Base-by-base conservation (phyloP, 2,329 filamentous ascomycete species). In the Basipetospora chlamydospora region DNA sequence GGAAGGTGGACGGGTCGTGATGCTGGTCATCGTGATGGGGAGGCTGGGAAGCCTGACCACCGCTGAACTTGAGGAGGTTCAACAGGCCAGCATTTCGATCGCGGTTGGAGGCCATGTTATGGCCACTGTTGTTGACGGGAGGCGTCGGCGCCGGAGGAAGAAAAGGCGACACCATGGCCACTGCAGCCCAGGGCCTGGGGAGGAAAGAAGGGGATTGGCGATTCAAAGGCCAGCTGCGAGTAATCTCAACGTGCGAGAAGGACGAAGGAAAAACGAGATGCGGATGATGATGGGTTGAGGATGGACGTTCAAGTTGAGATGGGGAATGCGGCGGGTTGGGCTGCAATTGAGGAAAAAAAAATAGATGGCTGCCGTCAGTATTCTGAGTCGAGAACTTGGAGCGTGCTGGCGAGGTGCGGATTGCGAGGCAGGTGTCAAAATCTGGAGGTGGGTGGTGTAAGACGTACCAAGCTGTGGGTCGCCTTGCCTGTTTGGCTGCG, bases 51-150 rank as follows among this genome's bases (percentile, higher is more conserved):
- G 41, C 37, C 26, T 43, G 43, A 26, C 28, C 55, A 31, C 61
- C 58, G 43, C 64, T 72, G 47, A 73, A 75, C 60, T 77, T 77
- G 51, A 77, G 64, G 38, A 77, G 59, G 45, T 70, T 75, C 49
- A 77, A 57, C 46, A 77, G 50, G 44, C 67, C 71, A 39, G 64
- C 59, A 28, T 66, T 70, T 46, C 68, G 66, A 36, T 70, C 66
- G 28, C 52, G 50, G 38, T 54, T 55, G 35, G 56, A 53, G 4
- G 52, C 53, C 52, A 56, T 51, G 26, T 35, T 42, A 46, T 54
- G 52, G 46, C 51, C 52, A 43, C 38, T 43, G 26, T 46, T 55
- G 41, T 56, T 59, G 44, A 58, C 54, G 35, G 61, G 61, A 42
- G 60, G 61, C 49, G 64, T 67, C 40, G 66, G 67, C 40, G 69